phyloP scores from a whole-genome alignment of 2,329 filamentous ascomycete genomes.

The Stagonosporopsis tanaceti region DNA sequence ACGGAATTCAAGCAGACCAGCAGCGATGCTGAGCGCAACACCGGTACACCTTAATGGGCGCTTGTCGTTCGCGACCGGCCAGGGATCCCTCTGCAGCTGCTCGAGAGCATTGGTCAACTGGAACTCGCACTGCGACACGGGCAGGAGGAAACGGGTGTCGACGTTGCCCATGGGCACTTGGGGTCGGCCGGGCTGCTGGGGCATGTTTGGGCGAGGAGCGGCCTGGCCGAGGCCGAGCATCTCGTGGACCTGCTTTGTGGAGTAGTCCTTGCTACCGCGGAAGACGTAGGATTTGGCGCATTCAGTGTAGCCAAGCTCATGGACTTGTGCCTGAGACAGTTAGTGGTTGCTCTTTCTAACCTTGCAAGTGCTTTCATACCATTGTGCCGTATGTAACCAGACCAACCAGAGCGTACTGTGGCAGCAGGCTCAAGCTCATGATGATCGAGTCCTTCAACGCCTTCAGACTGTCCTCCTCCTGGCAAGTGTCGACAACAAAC shows the following conservation, averaged over 20 bases:
- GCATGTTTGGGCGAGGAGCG: slow-evolving; percentile 72
- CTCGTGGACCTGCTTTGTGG: slow-evolving; percentile 98
- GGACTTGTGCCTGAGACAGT: slow-evolving; percentile 78
- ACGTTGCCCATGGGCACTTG: slow-evolving; percentile 75
- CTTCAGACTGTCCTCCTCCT: slow-evolving; percentile 84
- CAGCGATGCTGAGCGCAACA: slow-evolving; percentile 93
- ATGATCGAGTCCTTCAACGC: slow-evolving; percentile 86
- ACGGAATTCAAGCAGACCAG: slow-evolving; percentile 89
- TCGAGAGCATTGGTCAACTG: slow-evolving; percentile 96
- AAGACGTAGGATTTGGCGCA: slow-evolving; percentile 99
- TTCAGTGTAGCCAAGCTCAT: slow-evolving; percentile 97
- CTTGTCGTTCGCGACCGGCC: slow-evolving; percentile 94
- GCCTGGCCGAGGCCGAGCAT: slow-evolving; percentile 88
- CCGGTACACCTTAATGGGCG: slow-evolving; percentile 91
- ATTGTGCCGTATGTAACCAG: slow-evolving; percentile 92
- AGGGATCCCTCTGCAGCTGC: slow-evolving; percentile 94
- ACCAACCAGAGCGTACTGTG: slow-evolving; percentile 81
- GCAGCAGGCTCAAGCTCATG: slow-evolving; percentile 83
- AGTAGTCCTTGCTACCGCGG: slow-evolving; percentile 95
- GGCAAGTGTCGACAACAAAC: slow-evolving; percentile 87
- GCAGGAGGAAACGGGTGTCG: slow-evolving; percentile 88
- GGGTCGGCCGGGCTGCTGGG: slow-evolving; percentile 77
- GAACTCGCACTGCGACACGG: slow-evolving; percentile 95
- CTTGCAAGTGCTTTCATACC: slow-evolving; percentile 58
- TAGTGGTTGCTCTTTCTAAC: slow-evolving; percentile 17